phyloP scores from a whole-genome alignment of 169 alveolate species.

The Cryptosporidium canis region DNA sequence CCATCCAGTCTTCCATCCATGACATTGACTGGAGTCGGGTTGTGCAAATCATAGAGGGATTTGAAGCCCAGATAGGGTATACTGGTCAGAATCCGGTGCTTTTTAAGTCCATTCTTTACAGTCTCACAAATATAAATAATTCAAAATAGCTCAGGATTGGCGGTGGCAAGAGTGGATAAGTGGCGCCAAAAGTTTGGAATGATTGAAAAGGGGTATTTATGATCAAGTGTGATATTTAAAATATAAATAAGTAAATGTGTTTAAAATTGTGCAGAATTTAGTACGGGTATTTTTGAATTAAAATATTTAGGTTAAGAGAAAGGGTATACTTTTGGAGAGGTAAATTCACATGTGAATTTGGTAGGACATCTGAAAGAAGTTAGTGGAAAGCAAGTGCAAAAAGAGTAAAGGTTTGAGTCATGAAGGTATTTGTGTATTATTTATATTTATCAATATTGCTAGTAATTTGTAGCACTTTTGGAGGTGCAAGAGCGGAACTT shows the following conservation, averaged over 20 bases:
- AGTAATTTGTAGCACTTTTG: not conserved
- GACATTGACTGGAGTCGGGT: constrained; percentile 34
- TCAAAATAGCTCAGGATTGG: not conserved
- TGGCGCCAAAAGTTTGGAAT: not conserved
- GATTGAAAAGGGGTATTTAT: too few relatives aligned
- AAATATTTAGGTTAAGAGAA: too few relatives aligned
- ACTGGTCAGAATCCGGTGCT: not conserved
- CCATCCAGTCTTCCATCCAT: not conserved
- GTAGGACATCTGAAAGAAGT: not conserved
- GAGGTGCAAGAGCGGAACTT: not conserved
- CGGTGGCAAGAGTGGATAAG: not conserved
- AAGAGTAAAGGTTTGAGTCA: not conserved
- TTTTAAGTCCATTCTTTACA: constrained; percentile 26
- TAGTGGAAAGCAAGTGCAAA: not conserved
- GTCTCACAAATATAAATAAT: not conserved
- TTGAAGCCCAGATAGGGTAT: constrained; percentile 12
- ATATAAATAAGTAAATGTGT: too few relatives aligned
- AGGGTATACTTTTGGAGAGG: too few relatives aligned
- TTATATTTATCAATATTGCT: not conserved
- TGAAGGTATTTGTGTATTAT: not conserved
- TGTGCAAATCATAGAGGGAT: constrained; percentile 2
- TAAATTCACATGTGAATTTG: not conserved
- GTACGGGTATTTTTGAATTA: too few relatives aligned
- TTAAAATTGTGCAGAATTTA: too few relatives aligned
- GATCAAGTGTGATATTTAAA: too few relatives aligned